A percentile compares a stretch with the other conserved stretches of the same genome.
Conservation (phyloP, 1,139 yeast genomes). For the Pichia sp. region DNA sequence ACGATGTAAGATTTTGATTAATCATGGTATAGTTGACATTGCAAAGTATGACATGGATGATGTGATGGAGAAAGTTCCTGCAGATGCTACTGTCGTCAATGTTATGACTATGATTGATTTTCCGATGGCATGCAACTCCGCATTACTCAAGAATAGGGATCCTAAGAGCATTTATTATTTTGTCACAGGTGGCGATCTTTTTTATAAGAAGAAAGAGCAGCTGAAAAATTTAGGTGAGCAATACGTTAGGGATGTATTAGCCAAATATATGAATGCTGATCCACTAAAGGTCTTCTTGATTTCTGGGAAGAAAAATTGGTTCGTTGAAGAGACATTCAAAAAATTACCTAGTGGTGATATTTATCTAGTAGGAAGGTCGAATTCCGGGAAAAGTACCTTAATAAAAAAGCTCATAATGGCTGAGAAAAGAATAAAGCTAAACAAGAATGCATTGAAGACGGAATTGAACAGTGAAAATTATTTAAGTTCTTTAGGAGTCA, state of each 20-base stretch:
- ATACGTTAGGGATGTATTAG: constrained; percentile 41
- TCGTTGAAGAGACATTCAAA: constrained; percentile 31
- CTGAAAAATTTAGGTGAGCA: constrained; percentile 33
- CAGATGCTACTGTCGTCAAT: constrained; percentile 45
- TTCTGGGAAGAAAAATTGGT: constrained; percentile 51
- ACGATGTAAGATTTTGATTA: constrained; percentile 48
- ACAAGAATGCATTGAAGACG: constrained; percentile 12
- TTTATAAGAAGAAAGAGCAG: constrained; percentile 33
- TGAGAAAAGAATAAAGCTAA: constrained; percentile 14
- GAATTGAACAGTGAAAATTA: constrained; percentile 15
- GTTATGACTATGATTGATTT: constrained; percentile 62
- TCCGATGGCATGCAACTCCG: constrained; percentile 50
- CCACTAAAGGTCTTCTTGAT: constrained; percentile 41
- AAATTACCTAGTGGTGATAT: constrained; percentile 36
- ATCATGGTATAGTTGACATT: constrained; percentile 34
- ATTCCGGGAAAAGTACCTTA: constrained; percentile 70
- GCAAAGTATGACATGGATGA: constrained; percentile 34
- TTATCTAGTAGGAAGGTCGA: constrained; percentile 64
- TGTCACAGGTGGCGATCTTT: constrained; percentile 52
- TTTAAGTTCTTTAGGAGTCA: constrained; percentile 3
- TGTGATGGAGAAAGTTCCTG: constrained; percentile 41
- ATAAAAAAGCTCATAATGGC: constrained; percentile 37
- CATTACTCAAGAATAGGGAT: constrained; percentile 32
- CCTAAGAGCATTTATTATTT: constrained; percentile 40
- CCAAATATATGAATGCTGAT: constrained; percentile 34